Percentiles rank a stretch among this genome's conserved stretches.
Evolutionary conservation across 257 asterid species (phyloP).

Genomic region (Echium plantagineum): DNA sequence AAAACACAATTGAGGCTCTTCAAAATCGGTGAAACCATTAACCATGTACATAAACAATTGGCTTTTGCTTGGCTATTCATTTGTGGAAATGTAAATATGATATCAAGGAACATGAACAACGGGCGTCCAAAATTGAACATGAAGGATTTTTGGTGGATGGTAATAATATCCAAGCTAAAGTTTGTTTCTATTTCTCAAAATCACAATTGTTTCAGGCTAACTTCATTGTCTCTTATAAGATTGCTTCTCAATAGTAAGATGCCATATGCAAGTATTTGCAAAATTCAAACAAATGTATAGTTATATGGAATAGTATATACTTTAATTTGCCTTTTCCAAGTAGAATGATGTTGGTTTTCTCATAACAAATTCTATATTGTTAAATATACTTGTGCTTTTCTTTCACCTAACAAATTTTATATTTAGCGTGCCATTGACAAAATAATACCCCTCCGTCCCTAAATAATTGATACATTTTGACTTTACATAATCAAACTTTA

Average conservation of each 20-base stretch:
- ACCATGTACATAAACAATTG: conserved; percentile 1
- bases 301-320: too few species aligned
- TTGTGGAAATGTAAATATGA: conserved; percentile 28
- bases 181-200: background rate
- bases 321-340: too few species aligned
- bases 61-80: conserved; percentile 20
- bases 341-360: too few species aligned
- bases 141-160: background rate
- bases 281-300: too few species aligned
- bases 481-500: too few species aligned
- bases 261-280: too few species aligned
- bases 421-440: too few species aligned
- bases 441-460: too few species aligned
- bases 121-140: conserved; percentile 6
- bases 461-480: too few species aligned
- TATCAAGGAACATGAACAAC: conserved; percentile 13
- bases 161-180: background rate
- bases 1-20: conserved; percentile 86
- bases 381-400: too few species aligned
- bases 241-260: background rate
- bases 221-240: background rate
- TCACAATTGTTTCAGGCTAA: background rate
- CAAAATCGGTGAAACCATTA: conserved; percentile 50
- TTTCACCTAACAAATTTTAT: too few species aligned
- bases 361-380: too few species aligned